phyloP scores from a whole-genome alignment of 73 alveolate genomes.

The Paraurostyla sp. region DNA sequence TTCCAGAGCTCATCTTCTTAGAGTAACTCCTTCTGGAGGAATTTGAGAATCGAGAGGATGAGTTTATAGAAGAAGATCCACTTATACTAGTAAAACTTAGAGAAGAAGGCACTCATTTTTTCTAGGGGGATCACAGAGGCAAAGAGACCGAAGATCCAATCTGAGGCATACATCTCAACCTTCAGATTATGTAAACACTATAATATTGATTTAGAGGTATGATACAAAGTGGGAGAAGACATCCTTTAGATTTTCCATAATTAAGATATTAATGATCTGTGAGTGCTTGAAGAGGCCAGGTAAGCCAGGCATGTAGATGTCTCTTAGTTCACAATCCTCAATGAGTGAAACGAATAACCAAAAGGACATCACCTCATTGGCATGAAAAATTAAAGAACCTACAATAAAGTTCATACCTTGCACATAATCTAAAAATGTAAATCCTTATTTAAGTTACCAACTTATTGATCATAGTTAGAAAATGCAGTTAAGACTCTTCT shows the following conservation, averaged over 20 bases:
- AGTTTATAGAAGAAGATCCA: slow-evolving; percentile 74
- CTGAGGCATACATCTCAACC: slow-evolving; percentile 79
- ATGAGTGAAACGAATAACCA: slow-evolving; percentile 91
- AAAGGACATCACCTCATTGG: slow-evolving; percentile 89
- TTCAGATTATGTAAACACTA: slow-evolving; percentile 42
- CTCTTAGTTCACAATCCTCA: slow-evolving; percentile 89
- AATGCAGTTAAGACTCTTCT: slow-evolving; percentile 69
- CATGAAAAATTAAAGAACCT: slow-evolving; percentile 89
- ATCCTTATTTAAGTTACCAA: slow-evolving; percentile 33
- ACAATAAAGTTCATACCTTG: slow-evolving; percentile 96
- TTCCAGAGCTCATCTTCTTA: slow-evolving; percentile 74
- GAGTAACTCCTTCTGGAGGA: slow-evolving; percentile 59
- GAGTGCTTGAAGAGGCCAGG: slow-evolving; percentile 87
- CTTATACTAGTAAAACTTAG: slow-evolving; percentile 61
- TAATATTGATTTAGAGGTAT: background rate
- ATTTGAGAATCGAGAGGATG: slow-evolving; percentile 53
- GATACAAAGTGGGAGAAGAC: slow-evolving; percentile 34
- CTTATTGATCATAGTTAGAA: slow-evolving; percentile 63
- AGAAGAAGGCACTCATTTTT: slow-evolving; percentile 68
- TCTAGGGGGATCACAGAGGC: slow-evolving; percentile 82
- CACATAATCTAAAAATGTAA: slow-evolving; percentile 71
- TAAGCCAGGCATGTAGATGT: slow-evolving; percentile 74
- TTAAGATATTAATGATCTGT: slow-evolving; percentile 27
- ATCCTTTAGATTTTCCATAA: slow-evolving; percentile 34
- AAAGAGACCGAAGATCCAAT: slow-evolving; percentile 81